These are phyloP conservation scores for Euphorbia celastroides DNA, from an alignment of 441 rosid species.

Conservation along the genomic window DNA sequence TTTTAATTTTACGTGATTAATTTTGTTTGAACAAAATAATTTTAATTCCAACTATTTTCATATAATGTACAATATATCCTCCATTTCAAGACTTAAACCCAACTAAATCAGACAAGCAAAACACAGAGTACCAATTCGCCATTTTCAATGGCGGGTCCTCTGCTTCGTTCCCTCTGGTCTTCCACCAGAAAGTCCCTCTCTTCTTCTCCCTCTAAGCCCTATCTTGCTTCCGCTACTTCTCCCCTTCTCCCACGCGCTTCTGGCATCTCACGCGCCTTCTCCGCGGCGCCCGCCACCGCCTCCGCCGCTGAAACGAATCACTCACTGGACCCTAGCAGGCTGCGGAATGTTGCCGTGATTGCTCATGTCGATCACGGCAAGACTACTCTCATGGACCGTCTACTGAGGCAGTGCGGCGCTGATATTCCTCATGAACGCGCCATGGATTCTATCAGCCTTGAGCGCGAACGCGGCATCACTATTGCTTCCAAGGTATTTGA, in stretches of 20 bases:
- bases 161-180: constrained; percentile 64
- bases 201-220: constrained; percentile 22
- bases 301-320: constrained; percentile 28
- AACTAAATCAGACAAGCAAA: background rate
- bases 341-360: constrained; percentile 90
- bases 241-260: constrained; percentile 23
- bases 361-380: constrained; percentile 98
- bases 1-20: too few species aligned
- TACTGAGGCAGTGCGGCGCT: constrained; percentile 96
- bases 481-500: constrained; percentile 77
- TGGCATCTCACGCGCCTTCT: constrained; percentile 40
- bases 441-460: constrained; percentile 94
- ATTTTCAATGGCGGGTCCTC: constrained; percentile 49
- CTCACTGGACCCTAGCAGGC: constrained; percentile 59
- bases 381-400: constrained; percentile 94
- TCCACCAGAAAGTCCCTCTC: constrained; percentile 39
- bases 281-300: constrained; percentile 41
- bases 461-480: constrained; percentile 95
- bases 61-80: too few species aligned
- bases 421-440: constrained; percentile 96
- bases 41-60: too few species aligned
- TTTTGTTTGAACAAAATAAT: too few species aligned
- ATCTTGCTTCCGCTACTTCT: constrained; percentile 22
- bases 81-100: too few species aligned
- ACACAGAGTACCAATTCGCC: background rate